Evolutionary conservation across 768 basidiomycete genomes (phyloP), one percentile per base, ranked within the genome.

Genomic region (Pulveroboletus sp.): DNA sequence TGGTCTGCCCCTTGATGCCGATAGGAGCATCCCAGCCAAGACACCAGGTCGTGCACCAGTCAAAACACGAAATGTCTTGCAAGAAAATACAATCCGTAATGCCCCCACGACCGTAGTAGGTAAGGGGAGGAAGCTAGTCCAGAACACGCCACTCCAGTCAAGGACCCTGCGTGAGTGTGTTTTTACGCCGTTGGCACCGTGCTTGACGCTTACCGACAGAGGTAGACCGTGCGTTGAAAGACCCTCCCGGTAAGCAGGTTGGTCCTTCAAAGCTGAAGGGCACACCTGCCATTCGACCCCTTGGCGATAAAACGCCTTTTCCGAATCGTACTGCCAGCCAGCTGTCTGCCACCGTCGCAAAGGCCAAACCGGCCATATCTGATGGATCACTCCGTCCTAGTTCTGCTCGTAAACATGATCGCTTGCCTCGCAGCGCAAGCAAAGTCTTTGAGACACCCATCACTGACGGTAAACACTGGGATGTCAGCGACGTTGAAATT

Each of bases 241-340:
- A 57, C 31, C 47, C 12, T 27, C 50, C 51, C 21, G 60, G 53
- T 43, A 73, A 71, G 49, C 63, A 65, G 24, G 47, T 52, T 7
- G 60, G 62, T 42, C 47, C 54, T 47, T 69, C 52, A 7, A 68
- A 63, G 44, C 31, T 32, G 12, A 62, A 52, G 49, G 62, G 56
- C 36, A 57, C 67, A 3, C 52, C 56, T 17, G 54, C 59, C 48
- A 31, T 58, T 65, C 77, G 80, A 11, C 83, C 85, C 2, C 71
- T 90, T 8, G 74, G 74, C 24, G 87, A 90, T 69, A 89, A 86
- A 67, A 90, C 87, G 1, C 87, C 87, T 2, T 83, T 83, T 57
- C 80, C 81, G 3, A 89, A 89, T 62, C 82, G 85, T 33, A 68
- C 68, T 30, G 47, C 56, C 41, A 57, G 49, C 52, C 56, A 56